Conservation (phyloP, 2,329 filamentous ascomycete species). For the Microthyrium microscopicum region DNA sequence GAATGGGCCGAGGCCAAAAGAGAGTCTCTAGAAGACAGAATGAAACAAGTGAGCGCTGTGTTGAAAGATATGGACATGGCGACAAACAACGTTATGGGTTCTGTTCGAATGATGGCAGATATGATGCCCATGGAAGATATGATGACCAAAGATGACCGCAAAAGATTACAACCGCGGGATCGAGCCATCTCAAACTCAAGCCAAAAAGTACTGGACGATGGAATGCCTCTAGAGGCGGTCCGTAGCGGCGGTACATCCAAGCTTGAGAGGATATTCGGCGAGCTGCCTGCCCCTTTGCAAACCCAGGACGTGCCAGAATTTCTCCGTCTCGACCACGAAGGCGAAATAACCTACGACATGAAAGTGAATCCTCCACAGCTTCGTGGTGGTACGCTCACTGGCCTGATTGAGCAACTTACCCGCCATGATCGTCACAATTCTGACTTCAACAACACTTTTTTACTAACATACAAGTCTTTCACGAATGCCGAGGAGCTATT, state of each 20-base stretch:
- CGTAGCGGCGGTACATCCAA: constrained; percentile 29
- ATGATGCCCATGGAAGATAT: constrained; percentile 32
- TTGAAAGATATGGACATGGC: constrained; percentile 71
- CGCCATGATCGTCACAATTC: constrained; percentile 91
- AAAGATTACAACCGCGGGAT: neutral
- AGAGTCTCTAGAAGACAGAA: constrained; percentile 71
- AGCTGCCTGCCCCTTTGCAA: constrained; percentile 30
- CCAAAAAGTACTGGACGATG: neutral
- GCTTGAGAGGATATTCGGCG: constrained; percentile 34
- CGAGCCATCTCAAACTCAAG: neutral
- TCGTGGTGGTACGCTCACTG: constrained; percentile 76
- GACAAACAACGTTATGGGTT: constrained; percentile 74
- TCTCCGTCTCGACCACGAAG: constrained; percentile 70
- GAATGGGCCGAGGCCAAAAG: constrained; percentile 92
- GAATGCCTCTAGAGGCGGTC: constrained; percentile 1
- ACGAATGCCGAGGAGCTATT: constrained; percentile 82
- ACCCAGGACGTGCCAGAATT: constrained; percentile 67
- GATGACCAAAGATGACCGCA: neutral
- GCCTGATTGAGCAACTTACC: constrained; percentile 85
- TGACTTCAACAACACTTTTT: constrained; percentile 93
- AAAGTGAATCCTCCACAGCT: constrained; percentile 62
- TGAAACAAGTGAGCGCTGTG: constrained; percentile 64
- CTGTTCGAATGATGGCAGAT: constrained; percentile 73
- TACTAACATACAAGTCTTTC: constrained; percentile 91
- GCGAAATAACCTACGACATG: constrained; percentile 75